Conservation (phyloP, 2,329 filamentous ascomycete species). For the Curvularia eragrostidis region DNA sequence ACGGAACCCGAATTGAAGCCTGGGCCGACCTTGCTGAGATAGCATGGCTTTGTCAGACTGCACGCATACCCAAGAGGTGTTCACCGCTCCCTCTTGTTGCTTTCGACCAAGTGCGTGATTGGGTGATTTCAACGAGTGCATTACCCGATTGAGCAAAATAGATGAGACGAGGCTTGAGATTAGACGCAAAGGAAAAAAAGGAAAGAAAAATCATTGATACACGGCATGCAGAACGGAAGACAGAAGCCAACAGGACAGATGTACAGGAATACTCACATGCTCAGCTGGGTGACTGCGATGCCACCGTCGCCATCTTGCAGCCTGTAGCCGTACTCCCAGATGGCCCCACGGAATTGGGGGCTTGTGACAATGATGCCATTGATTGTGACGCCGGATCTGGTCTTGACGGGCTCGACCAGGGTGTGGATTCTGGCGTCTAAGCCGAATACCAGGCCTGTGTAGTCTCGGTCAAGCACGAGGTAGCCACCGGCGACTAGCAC, state of each 20-base stretch:
- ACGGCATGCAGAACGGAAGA: background rate
- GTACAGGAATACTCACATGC: constrained; percentile 66
- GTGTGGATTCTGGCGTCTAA: constrained; percentile 70
- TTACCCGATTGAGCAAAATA: constrained; percentile 20
- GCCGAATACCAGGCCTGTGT: constrained; percentile 76
- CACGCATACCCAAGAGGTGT: background rate
- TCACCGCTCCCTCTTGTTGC: background rate
- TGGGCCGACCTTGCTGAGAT: background rate
- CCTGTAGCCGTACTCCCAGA: constrained; percentile 87
- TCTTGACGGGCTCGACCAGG: constrained; percentile 61
- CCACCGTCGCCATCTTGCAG: constrained; percentile 75
- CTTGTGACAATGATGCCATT: constrained; percentile 84
- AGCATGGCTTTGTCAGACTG: background rate
- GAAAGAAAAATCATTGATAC: constrained; percentile 2
- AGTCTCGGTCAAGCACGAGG: constrained; percentile 85
- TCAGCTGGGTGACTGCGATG: constrained; percentile 79
- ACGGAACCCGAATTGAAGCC: background rate
- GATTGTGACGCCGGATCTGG: constrained; percentile 66
- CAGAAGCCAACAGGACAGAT: background rate
- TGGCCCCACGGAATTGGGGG: constrained; percentile 86
- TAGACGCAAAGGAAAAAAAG: constrained; percentile 2
- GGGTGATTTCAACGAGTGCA: constrained; percentile 6
- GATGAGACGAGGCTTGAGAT: constrained; percentile 5
- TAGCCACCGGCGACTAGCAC: constrained; percentile 95
- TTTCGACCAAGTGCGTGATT: constrained; percentile 2